A percentile compares a stretch with the other conserved stretches of the same genome.
phyloP scores from a whole-genome alignment of 805 yeast species.

The Saccharomycopsis malanga region DNA sequence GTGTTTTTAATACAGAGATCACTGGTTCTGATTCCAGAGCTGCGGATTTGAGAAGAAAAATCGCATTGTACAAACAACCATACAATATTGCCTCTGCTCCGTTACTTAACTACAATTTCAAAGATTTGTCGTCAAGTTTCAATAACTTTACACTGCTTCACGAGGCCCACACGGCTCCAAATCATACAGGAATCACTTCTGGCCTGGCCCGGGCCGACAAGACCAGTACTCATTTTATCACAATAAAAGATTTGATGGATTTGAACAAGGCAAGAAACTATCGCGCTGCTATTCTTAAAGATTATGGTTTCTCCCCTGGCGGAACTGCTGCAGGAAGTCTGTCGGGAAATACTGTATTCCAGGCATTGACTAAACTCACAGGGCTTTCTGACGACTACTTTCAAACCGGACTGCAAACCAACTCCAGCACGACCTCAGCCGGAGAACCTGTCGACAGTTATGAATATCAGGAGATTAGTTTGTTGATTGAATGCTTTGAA shows the following conservation, averaged over 20 bases:
- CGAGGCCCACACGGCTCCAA: slow-evolving; percentile 16
- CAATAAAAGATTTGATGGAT: slow-evolving; percentile 19
- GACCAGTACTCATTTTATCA: slow-evolving; percentile 14
- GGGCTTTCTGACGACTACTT: slow-evolving; percentile 72
- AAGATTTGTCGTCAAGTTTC: slow-evolving; percentile 15
- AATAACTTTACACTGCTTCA: slow-evolving; percentile 20
- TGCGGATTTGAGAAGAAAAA: slow-evolving; percentile 14
- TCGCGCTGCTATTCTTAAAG: slow-evolving; percentile 10
- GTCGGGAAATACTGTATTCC: slow-evolving; percentile 6
- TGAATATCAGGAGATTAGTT: slow-evolving; percentile 40
- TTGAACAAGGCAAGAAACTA: slow-evolving; percentile 12
- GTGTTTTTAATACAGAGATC: not conserved
- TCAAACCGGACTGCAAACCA: slow-evolving; percentile 40
- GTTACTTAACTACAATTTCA: slow-evolving; percentile 13
- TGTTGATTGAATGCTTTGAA: slow-evolving; percentile 71
- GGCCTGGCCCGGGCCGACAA: not conserved
- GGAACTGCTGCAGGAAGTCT: slow-evolving; percentile 3
- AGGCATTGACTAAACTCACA: slow-evolving; percentile 48
- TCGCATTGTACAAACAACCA: slow-evolving; percentile 13
- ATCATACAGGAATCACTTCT: not conserved
- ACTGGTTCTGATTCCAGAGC: slow-evolving; percentile 13
- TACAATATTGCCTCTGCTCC: slow-evolving; percentile 17
- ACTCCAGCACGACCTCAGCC: slow-evolving; percentile 21
- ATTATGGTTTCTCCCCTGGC: slow-evolving; percentile 17
- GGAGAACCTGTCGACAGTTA: slow-evolving; percentile 25